These are phyloP conservation scores for Albifimbria verrucaria DNA, from an alignment of 2,329 filamentous ascomycete genomes.

Conservation along the genomic window DNA sequence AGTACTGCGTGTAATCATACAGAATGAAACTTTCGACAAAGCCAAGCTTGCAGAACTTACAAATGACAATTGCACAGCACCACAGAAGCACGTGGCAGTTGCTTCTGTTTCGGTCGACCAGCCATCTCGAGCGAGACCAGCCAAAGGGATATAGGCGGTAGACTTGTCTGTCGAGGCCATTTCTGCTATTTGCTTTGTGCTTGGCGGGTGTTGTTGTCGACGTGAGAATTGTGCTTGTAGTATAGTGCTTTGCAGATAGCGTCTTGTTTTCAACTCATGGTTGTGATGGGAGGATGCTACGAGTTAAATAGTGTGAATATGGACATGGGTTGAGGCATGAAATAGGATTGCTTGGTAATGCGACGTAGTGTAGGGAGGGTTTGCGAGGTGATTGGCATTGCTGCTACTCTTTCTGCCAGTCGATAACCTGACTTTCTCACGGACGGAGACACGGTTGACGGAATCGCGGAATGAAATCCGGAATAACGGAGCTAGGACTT, in stretches of 20 bases:
- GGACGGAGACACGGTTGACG: background rate
- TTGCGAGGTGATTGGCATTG: background rate
- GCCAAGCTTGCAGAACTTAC: conserved; percentile 29
- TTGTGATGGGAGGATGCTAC: too few relatives aligned
- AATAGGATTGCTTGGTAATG: too few relatives aligned
- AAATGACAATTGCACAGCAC: conserved; percentile 50
- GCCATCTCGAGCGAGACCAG: conserved; percentile 34
- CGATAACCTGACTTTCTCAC: background rate
- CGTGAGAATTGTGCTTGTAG: background rate
- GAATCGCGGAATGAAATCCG: background rate
- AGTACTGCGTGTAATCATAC: background rate
- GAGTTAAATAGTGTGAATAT: background rate
- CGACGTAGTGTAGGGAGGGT: too few relatives aligned
- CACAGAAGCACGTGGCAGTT: conserved; percentile 57
- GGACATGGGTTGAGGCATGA: background rate
- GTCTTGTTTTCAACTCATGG: background rate
- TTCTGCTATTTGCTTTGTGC: background rate
- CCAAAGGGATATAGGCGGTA: conserved; percentile 27
- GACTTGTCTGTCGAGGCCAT: background rate
- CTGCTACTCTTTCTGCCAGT: too few relatives aligned
- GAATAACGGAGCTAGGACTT: background rate
- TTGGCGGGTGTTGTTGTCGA: background rate
- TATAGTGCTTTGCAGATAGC: background rate
- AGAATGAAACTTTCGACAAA: background rate
- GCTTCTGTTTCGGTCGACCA: conserved; percentile 43